Base-by-base conservation (phyloP, 2,329 filamentous ascomycete genomes). In the Acarospora socialis region DNA sequence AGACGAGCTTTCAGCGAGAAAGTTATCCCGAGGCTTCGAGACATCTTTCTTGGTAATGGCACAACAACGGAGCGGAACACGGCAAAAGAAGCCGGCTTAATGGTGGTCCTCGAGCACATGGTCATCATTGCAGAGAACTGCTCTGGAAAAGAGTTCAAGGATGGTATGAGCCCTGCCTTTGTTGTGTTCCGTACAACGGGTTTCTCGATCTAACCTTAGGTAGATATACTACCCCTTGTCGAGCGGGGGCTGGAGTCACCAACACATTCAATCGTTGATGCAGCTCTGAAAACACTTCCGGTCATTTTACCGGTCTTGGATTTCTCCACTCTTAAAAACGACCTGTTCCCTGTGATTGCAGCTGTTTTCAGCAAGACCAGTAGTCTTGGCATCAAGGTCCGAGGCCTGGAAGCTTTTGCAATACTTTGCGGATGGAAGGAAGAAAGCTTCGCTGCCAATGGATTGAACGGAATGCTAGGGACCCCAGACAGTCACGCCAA, bases 321-420 rank as follows among this genome's bases (percentile, higher is more conserved):
- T 55, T 95, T 94, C 45, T 92, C 79, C 43, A 95, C 87, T 0
- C 86, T 94, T 47, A 98, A 95, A 56, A 90, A 92, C 46, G 87
- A 95, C 41, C 68, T 98, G 1, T 98, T 98, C 53, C 90, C 90
- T 0, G 76, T 92, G 1, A 81, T 98, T 41, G 82, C 87, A 1
- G 62, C 68, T 6, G 90, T 94, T 0, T 98, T 98, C 50, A 84
- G 79, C 45, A 87, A 81, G 50, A 98, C 90, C 1, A 92, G 73
- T 50, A 94, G 84, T 51, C 69, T 98, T 34, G 81, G 79, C 4
- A 95, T 98, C 60, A 98, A 98, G 55, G 79, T 95, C 20, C 73
- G 84, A 18, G 86, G 86, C 4, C 61, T 95, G 18, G 83, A 94
- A 52, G 84, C 90, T 5, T 87, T 98, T 47, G 76, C 79, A 22